Evolutionary conservation across 257 asterid genomes (phyloP), one percentile per base, ranked within the genome.

Genomic region (Solanum sejunctum): DNA sequence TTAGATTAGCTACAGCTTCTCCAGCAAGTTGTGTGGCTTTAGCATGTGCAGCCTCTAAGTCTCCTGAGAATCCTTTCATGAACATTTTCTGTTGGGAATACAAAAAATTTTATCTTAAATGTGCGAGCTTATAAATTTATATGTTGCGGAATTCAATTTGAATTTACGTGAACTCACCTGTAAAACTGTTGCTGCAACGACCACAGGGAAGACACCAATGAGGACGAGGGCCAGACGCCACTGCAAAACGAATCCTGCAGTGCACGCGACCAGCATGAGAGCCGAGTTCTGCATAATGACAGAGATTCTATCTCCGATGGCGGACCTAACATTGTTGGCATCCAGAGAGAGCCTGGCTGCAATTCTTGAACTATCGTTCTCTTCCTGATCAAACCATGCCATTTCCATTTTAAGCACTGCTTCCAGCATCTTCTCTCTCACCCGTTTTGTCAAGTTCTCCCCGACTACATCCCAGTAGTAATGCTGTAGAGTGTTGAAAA

Each of bases 341-440:
- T 96, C 99, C 6, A 96, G 92, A 58, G 99, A 97, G 84, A 96
- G 88, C 89, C 99, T 90, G 0, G 99, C 99, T 10, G 98, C 89
- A 70, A 94, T 87, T 85, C 98, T 92, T 3, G 98, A 94, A 90
- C 99, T 96, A 58, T 92, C 96, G 8, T 96, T 93, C 83, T 93
- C 99, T 83, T 96, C 98, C 88, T 90, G 98, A 86, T 96, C 99
- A 23, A 96, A 96, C 99, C 99, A 96, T 0, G 99, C 95, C 93
- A 94, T 89, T 88, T 96, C 99, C 52, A 94, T 96, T 73, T 91
- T 94, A 41, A 96, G 89, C 47, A 94, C 97, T 1, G 99, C 98
- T 3, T 89, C 90, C 83, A 96, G 89, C 98, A 96, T 90, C 88
- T 93, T 92, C 88, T 94, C 98, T 67, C 98, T 85, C 8, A 96